Conservation (phyloP, 495 filamentous ascomycete species). For the Aspergillus baeticus region DNA sequence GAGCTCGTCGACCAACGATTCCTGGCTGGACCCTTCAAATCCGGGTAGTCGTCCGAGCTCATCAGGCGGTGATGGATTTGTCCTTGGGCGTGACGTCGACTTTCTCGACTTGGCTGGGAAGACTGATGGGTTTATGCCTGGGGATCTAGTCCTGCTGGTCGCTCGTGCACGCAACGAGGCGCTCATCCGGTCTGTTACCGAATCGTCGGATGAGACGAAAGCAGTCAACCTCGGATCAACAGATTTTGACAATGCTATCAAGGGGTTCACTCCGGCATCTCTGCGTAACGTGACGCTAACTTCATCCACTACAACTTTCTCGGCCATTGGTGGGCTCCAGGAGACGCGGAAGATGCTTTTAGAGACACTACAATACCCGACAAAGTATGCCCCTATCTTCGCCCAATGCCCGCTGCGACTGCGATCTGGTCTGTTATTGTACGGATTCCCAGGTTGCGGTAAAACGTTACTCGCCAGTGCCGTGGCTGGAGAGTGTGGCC, state of each 20-base stretch:
- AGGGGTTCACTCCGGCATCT: constrained; percentile 91
- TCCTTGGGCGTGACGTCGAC: constrained; percentile 73
- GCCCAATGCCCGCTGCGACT: constrained; percentile 90
- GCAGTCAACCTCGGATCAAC: constrained; percentile 60
- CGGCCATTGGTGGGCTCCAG: constrained; percentile 84
- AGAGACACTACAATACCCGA: constrained; percentile 95
- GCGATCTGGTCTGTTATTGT: constrained; percentile 86
- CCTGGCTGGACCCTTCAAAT: constrained; percentile 70
- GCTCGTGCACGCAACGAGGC: constrained; percentile 88
- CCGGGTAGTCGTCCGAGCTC: constrained; percentile 45
- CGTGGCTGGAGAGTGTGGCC: constrained; percentile 90
- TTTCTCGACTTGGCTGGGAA: constrained; percentile 88
- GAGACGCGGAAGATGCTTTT: constrained; percentile 82
- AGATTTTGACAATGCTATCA: constrained; percentile 81
- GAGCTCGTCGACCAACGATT: constrained; percentile 48
- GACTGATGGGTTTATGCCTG: constrained; percentile 97
- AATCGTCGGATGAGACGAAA: constrained; percentile 30
- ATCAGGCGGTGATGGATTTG: constrained; percentile 59
- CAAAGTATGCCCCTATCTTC: constrained; percentile 97
- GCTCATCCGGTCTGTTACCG: constrained; percentile 67
- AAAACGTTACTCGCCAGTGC: constrained; percentile 93
- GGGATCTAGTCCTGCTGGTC: constrained; percentile 82
- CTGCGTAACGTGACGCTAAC: constrained; percentile 92
- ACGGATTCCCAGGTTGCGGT: constrained; percentile 93
- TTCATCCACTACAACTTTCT: constrained; percentile 81